Conservation (phyloP, 108 stramenopile species). For the Cyclotella choctawhatcheeana region DNA sequence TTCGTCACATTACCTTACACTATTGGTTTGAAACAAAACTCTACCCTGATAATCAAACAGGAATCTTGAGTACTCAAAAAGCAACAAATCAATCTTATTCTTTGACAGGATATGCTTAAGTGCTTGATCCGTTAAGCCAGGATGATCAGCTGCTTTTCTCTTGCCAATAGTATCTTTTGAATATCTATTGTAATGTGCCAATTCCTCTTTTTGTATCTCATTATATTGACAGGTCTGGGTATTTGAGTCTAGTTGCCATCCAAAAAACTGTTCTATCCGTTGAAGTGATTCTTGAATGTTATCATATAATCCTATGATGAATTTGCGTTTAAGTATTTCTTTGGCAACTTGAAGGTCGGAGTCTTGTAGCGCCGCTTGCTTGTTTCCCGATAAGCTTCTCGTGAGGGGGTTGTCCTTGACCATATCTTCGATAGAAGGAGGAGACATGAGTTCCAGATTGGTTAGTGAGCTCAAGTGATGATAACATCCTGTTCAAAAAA, state of each 20-base stretch:
- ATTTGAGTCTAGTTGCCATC: slow-evolving; percentile 31
- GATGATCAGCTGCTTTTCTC: slow-evolving; percentile 1
- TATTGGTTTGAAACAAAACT: slow-evolving; percentile 19
- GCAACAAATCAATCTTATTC: slow-evolving; percentile 39
- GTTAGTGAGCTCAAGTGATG: too few species aligned
- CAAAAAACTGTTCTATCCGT: slow-evolving; percentile 54
- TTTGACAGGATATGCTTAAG: slow-evolving; percentile 16
- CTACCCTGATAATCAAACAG: slow-evolving; percentile 48
- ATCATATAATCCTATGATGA: slow-evolving; percentile 48
- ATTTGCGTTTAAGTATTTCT: slow-evolving; percentile 50
- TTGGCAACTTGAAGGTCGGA: slow-evolving; percentile 43
- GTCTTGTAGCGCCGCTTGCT: slow-evolving; percentile 4
- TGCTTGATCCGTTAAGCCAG: slow-evolving; percentile 4
- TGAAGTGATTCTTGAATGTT: slow-evolving; percentile 32
- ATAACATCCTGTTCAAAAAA: too few species aligned
- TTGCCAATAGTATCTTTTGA: background rate
- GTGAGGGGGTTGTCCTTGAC: slow-evolving; percentile 48
- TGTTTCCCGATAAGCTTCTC: slow-evolving; percentile 29
- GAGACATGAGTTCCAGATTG: too few species aligned
- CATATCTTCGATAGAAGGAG: too few species aligned
- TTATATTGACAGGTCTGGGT: slow-evolving; percentile 10
- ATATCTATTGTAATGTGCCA: slow-evolving; percentile 18
- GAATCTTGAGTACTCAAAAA: slow-evolving; percentile 40
- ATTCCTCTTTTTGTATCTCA: slow-evolving; percentile 8
- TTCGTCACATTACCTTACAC: too few species aligned